A percentile compares a stretch with the other conserved stretches of the same genome.
Evolutionary conservation across 2,329 filamentous ascomycete species (phyloP).

Genomic region (Exutisphaerella laricina): DNA sequence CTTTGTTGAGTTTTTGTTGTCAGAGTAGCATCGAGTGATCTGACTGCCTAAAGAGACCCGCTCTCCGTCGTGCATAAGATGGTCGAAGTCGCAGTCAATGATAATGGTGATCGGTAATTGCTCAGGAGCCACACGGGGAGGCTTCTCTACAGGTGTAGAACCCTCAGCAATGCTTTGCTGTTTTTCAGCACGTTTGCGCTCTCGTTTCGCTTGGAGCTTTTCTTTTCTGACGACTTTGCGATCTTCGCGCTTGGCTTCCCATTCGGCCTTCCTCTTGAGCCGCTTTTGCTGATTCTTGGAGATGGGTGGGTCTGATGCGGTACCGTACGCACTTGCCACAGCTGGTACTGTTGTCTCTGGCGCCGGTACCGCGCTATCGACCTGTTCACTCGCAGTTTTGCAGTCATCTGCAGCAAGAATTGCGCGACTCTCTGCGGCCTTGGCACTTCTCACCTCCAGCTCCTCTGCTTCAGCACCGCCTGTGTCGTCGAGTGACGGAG

Average conservation of each 20-base stretch:
- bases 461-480: background rate
- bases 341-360: constrained; percentile 6
- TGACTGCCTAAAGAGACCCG: constrained; percentile 76
- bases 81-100: constrained; percentile 87
- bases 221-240: constrained; percentile 56
- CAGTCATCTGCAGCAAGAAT: background rate
- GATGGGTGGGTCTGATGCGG: constrained; percentile 38
- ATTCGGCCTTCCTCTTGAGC: constrained; percentile 62
- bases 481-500: background rate
- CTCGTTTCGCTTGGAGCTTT: constrained; percentile 49
- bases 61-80: constrained; percentile 83
- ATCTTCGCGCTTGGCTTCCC: constrained; percentile 63
- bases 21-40: constrained; percentile 81
- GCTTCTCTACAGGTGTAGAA: constrained; percentile 4
- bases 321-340: background rate
- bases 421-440: background rate
- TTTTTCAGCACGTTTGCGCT: constrained; percentile 41
- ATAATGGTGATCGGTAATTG: constrained; percentile 74
- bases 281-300: constrained; percentile 89
- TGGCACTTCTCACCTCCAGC: background rate
- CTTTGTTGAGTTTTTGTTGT: constrained; percentile 66
- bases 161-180: constrained; percentile 19
- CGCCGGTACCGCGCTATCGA: background rate
- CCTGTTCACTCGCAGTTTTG: background rate
- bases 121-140: constrained; percentile 14